A percentile compares a stretch with the other conserved stretches of the same genome.
phyloP scores from a whole-genome alignment of 495 filamentous ascomycete genomes.

The Alectoria sarmentosa region DNA sequence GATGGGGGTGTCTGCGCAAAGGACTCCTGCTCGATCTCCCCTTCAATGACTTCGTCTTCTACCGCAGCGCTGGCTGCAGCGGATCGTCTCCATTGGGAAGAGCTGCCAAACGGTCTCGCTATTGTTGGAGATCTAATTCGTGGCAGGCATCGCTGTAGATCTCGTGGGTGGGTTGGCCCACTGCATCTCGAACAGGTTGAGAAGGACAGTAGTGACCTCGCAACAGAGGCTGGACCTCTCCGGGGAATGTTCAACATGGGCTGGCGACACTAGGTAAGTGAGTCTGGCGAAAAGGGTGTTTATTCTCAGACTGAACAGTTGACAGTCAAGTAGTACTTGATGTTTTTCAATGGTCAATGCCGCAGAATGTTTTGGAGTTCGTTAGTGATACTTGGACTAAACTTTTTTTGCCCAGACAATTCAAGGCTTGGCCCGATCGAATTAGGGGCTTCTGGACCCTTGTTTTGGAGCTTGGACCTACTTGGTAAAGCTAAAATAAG shows the following conservation, averaged over 20 bases:
- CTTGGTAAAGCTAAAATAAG: constrained; percentile 1
- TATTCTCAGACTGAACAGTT: background rate
- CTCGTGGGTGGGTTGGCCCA: constrained; percentile 2
- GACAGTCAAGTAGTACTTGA: background rate
- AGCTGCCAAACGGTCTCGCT: constrained; percentile 9
- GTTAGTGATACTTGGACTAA: constrained; percentile 1
- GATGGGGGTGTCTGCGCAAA: constrained; percentile 14
- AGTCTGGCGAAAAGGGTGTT: background rate
- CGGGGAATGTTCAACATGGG: constrained; percentile 23
- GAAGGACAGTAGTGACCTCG: constrained; percentile 7
- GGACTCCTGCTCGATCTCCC: constrained; percentile 19
- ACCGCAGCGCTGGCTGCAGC: constrained; percentile 27
- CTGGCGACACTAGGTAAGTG: background rate
- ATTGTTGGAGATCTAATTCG: background rate
- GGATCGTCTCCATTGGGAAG: constrained; percentile 19
- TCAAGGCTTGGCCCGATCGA: constrained; percentile 1
- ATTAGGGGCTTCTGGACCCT: constrained; percentile 1
- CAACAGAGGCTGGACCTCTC: constrained; percentile 23
- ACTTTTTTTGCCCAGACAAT: background rate
- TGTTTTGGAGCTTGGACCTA: background rate
- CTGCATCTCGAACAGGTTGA: constrained; percentile 14
- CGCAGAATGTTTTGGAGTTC: background rate
- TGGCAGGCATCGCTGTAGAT: background rate
- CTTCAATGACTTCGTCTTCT: constrained; percentile 24
- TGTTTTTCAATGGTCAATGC: background rate